These are phyloP conservation scores for Schoenoplectus tabernaemontani DNA, from an alignment of 202 grass and related monocot species.

Conservation along the genomic window DNA sequence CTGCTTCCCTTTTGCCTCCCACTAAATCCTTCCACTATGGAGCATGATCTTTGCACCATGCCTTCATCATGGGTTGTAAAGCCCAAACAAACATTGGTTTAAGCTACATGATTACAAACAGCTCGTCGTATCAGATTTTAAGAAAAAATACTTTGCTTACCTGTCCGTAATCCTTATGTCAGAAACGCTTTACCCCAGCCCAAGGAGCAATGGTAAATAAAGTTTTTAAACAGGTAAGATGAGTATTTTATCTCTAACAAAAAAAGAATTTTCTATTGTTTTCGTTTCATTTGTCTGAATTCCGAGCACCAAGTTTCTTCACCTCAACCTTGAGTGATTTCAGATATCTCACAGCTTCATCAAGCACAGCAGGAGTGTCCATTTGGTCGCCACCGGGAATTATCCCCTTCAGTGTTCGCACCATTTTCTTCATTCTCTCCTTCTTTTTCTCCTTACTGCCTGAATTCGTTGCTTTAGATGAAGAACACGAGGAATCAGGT, in stretches of 20 bases:
- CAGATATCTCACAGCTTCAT: constrained; percentile 77
- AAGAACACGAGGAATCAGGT: constrained; percentile 63
- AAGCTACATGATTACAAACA: constrained; percentile 44
- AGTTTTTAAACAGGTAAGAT: constrained; percentile 27
- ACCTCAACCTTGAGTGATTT: constrained; percentile 93
- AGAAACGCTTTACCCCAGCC: neutral
- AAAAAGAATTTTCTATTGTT: neutral
- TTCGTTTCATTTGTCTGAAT: constrained; percentile 43
- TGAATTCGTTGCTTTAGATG: constrained; percentile 27
- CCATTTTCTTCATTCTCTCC: constrained; percentile 90
- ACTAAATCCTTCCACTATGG: constrained; percentile 28
- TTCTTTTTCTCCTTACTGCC: constrained; percentile 42
- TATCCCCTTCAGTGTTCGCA: constrained; percentile 75
- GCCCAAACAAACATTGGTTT: constrained; percentile 36
- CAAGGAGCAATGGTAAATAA: constrained; percentile 2
- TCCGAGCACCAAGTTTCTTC: constrained; percentile 72
- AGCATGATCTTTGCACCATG: constrained; percentile 35
- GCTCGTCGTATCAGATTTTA: constrained; percentile 34
- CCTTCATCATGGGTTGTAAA: constrained; percentile 59
- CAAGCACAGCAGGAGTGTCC: constrained; percentile 80
- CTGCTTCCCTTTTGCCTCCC: constrained; percentile 24
- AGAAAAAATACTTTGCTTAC: constrained; percentile 32
- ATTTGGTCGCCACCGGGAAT: constrained; percentile 70
- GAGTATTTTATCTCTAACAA: constrained; percentile 7
- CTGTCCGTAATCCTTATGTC: constrained; percentile 24